phyloP scores from a whole-genome alignment of 208 protist genomes.

The Acanthamoeba comandoni region DNA sequence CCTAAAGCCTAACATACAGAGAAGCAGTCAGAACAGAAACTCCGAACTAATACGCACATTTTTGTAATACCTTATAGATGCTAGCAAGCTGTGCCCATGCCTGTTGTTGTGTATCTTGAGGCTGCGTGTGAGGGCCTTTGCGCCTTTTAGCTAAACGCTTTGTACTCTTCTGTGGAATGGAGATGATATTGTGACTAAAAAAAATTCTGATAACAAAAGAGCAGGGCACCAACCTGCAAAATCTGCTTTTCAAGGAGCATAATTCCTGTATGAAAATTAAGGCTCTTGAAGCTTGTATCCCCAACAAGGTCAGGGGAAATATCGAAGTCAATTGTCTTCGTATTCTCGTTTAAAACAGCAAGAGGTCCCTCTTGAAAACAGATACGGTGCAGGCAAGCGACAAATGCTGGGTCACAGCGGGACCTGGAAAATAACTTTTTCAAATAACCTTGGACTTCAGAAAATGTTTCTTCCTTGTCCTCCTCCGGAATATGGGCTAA shows the following conservation, averaged over 20 bases:
- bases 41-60: neutral
- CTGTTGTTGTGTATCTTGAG: slow-evolving; percentile 35
- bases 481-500: slow-evolving; percentile 53
- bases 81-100: slow-evolving; percentile 77
- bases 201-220: too few relatives aligned
- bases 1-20: slow-evolving; percentile 73
- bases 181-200: too few relatives aligned
- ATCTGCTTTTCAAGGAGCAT: slow-evolving; percentile 85
- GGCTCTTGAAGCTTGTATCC: slow-evolving; percentile 74
- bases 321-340: slow-evolving; percentile 37
- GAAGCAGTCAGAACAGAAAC: neutral
- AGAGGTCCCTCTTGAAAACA: slow-evolving; percentile 46
- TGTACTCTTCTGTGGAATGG: neutral
- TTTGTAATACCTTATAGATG: slow-evolving; percentile 46
- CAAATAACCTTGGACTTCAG: slow-evolving; percentile 16
- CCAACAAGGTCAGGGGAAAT: slow-evolving; percentile 66
- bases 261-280: slow-evolving; percentile 79
- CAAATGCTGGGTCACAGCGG: slow-evolving; percentile 56
- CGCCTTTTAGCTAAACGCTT: slow-evolving; percentile 46
- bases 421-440: neutral
- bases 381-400: slow-evolving; percentile 72
- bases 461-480: slow-evolving; percentile 40
- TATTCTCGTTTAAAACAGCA: slow-evolving; percentile 45
- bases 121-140: slow-evolving; percentile 33
- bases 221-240: slow-evolving; percentile 18